Percentiles rank a stretch among this genome's conserved stretches.
Evolutionary conservation across 1,139 yeast species (phyloP).

Genomic region (Pichia terricola): DNA sequence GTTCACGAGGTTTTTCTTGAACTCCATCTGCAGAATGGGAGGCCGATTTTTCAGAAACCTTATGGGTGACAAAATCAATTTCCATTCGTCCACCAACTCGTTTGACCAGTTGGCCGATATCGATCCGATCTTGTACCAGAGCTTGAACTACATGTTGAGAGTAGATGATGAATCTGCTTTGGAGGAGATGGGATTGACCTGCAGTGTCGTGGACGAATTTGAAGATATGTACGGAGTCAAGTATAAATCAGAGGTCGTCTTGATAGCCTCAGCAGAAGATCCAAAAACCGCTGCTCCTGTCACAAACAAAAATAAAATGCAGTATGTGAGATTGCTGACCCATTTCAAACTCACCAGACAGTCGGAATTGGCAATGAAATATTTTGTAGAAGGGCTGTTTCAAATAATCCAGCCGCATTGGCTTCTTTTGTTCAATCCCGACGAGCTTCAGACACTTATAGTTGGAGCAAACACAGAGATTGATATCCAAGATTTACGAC

Average conservation of each 20-base stretch:
- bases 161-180: conserved; percentile 48
- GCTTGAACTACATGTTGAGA: conserved; percentile 51
- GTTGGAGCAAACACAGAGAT: conserved; percentile 73
- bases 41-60: conserved; percentile 5
- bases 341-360: conserved; percentile 67
- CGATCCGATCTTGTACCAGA: conserved; percentile 59
- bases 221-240: conserved; percentile 19
- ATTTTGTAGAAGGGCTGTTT: conserved; percentile 64
- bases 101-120: conserved; percentile 71
- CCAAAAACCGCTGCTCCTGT: conserved; percentile 20
- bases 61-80: conserved; percentile 13
- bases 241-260: conserved; percentile 38
- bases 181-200: conserved; percentile 49
- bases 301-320: conserved; percentile 50
- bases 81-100: conserved; percentile 35
- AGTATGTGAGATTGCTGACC: conserved; percentile 71
- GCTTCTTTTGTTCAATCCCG: conserved; percentile 77
- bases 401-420: conserved; percentile 62
- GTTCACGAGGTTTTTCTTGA: conserved; percentile 81
- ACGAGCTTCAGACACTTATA: conserved; percentile 73
- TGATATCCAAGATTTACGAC: conserved; percentile 58
- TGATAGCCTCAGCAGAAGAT: conserved; percentile 32
- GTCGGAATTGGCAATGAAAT: conserved; percentile 47
- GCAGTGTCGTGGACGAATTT: conserved; percentile 45
- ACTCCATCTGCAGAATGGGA: conserved; percentile 41